phyloP scores from a whole-genome alignment of 2,329 filamentous ascomycete species.

The Alternaria panax region DNA sequence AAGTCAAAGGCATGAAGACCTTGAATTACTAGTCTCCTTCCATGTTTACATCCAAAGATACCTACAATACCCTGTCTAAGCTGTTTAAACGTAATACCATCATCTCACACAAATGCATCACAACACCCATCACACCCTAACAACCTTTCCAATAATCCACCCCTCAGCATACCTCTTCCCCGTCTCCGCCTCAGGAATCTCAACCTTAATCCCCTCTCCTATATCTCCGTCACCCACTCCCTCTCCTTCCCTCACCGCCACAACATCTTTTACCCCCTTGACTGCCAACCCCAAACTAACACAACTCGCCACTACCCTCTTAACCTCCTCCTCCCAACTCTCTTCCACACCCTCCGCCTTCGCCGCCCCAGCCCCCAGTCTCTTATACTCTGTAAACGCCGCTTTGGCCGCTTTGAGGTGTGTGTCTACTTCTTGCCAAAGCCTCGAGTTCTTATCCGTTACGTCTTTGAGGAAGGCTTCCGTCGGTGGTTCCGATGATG shows the following conservation, averaged over 20 bases:
- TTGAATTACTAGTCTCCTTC: no score
- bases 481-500: conserved; percentile 17
- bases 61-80: no score
- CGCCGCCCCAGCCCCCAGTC: conserved; percentile 40
- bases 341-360: conserved; percentile 48
- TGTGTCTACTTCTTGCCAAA: conserved; percentile 40
- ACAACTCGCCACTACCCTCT: conserved; percentile 42
- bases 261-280: conserved; percentile 29
- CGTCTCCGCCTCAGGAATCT: conserved; percentile 46
- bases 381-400: conserved; percentile 48
- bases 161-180: conserved; percentile 54
- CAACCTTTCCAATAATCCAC: conserved; percentile 57
- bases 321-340: conserved; percentile 49
- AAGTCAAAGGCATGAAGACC: no score
- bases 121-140: conserved; percentile 20
- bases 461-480: conserved; percentile 17
- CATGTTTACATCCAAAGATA: no score
- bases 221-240: neutral
- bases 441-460: conserved; percentile 3
- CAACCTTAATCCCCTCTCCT: conserved; percentile 39
- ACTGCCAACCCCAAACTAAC: conserved; percentile 42
- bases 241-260: neutral
- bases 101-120: no score
- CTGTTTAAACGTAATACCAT: no score
- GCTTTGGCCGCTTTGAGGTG: conserved; percentile 46